These are phyloP conservation scores for Wallacemonas rigidus DNA, from an alignment of 208 protist genomes.

Conservation along the genomic window DNA sequence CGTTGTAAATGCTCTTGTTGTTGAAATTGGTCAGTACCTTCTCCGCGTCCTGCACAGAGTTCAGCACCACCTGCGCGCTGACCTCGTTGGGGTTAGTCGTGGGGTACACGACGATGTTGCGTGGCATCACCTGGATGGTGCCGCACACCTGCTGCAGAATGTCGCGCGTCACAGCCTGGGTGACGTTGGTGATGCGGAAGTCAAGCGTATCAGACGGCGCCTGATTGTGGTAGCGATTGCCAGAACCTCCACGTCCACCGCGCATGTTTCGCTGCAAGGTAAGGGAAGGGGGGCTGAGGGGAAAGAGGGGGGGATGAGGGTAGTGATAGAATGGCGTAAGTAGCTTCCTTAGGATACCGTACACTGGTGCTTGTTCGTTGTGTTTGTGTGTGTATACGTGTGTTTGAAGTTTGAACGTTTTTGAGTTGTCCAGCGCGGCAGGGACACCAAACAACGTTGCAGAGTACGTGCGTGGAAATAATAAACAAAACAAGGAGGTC, in stretches of 20 bases:
- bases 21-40: slow-evolving; percentile 70
- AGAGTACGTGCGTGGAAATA: too few species aligned
- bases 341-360: too few species aligned
- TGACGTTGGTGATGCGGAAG: slow-evolving; percentile 75
- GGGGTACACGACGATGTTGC: slow-evolving; percentile 59
- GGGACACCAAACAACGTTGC: too few species aligned
- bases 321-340: too few species aligned
- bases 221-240: slow-evolving; percentile 22
- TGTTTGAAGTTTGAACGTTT: too few species aligned
- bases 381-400: too few species aligned
- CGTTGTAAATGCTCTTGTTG: slow-evolving; percentile 89
- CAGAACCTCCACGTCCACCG: slow-evolving; percentile 43
- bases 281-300: slow-evolving; percentile 11
- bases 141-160: slow-evolving; percentile 87
- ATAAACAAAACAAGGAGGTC: too few species aligned
- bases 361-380: too few species aligned
- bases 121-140: slow-evolving; percentile 65
- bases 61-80: slow-evolving; percentile 72
- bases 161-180: slow-evolving; percentile 83
- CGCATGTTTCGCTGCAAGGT: slow-evolving; percentile 19
- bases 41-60: slow-evolving; percentile 46
- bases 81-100: slow-evolving; percentile 68
- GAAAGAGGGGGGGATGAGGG: neutral
- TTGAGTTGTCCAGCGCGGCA: too few species aligned
- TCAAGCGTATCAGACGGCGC: slow-evolving; percentile 66